Evolutionary conservation across 257 asterid species (phyloP), one percentile per base, ranked within the genome.

Genomic region (Gentiana dahurica): DNA sequence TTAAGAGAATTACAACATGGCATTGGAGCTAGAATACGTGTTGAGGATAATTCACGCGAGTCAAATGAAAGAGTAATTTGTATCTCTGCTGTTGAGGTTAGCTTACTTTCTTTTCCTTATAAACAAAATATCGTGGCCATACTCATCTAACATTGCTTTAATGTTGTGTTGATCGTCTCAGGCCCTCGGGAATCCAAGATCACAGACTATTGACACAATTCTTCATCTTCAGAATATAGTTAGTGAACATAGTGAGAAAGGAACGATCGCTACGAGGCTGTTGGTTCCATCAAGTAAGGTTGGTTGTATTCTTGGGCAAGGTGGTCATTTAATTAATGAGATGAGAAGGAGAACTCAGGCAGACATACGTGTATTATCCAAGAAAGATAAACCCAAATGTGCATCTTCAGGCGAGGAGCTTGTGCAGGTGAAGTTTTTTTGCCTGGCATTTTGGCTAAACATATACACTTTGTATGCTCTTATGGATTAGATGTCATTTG

Each of bases 221-320:
- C 88, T 85, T 74, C 82, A 67, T 65, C 95, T 85, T 74, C 95
- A 82, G 74, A 72, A 72, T 66, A 75, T 64, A 72, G 74, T 83
- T 38, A 70, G 88, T 69, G 90, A 77, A 64, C 68, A 62, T 63
- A 75, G 88, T 71, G 93, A 79, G 54, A 73, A 78, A 39, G 93
- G 96, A 36, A 70, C 77, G 53, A 75, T 82, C 73, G 82, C 78
- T 3, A 87, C 93, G 12, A 75, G 82, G 60, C 94, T 88, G 69
- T 86, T 88, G 54, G 88, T 85, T 49, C 85, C 87, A 13, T 82
- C 97, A 36, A 80, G 73, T 74, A 88, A 81, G 78, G 95, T 88
- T 63, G 97, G 95, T 50, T 85, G 97, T 79, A 66, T 88, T 79
- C 78, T 85, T 72, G 94, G 96, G 62, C 84, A 88, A 81, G 88